Percentiles rank a stretch among this genome's conserved stretches.
Conservation (phyloP, 2,329 filamentous ascomycete genomes). For the Botrytis paeoniae region DNA sequence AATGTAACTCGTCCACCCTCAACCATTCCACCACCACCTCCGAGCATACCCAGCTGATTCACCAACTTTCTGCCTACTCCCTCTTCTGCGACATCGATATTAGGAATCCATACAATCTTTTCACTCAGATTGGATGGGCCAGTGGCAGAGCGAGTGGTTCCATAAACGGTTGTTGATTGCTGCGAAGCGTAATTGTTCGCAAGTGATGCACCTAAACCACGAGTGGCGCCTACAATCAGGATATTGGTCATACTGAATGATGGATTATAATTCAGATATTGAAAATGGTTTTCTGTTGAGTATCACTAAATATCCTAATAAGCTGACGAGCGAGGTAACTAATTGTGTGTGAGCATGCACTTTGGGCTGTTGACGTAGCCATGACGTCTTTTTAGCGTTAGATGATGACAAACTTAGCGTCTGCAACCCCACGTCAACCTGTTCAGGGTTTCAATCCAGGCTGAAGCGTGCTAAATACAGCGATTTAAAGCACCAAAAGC, state of each 20-base stretch:
- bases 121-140: slow-evolving; percentile 43
- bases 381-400: slow-evolving; percentile 1
- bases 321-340: no score
- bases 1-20: slow-evolving; percentile 39
- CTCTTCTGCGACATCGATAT: slow-evolving; percentile 53
- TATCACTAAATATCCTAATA: background rate
- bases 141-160: slow-evolving; percentile 52
- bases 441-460: background rate
- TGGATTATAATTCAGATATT: background rate
- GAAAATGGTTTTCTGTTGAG: background rate
- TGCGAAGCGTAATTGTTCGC: slow-evolving; percentile 54
- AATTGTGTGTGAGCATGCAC: no score
- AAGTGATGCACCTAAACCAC: slow-evolving; percentile 63
- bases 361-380: background rate
- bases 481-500: background rate
- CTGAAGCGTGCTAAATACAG: background rate
- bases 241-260: slow-evolving; percentile 36
- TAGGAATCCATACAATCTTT: slow-evolving; percentile 54
- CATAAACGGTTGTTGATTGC: slow-evolving; percentile 52
- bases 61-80: slow-evolving; percentile 49
- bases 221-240: slow-evolving; percentile 65
- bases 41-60: slow-evolving; percentile 41
- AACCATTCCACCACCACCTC: slow-evolving; percentile 31
- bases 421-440: background rate
- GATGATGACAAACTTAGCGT: slow-evolving; percentile 2